phyloP scores from a whole-genome alignment of 148 eudicot genomes.

The Camellia japonica region DNA sequence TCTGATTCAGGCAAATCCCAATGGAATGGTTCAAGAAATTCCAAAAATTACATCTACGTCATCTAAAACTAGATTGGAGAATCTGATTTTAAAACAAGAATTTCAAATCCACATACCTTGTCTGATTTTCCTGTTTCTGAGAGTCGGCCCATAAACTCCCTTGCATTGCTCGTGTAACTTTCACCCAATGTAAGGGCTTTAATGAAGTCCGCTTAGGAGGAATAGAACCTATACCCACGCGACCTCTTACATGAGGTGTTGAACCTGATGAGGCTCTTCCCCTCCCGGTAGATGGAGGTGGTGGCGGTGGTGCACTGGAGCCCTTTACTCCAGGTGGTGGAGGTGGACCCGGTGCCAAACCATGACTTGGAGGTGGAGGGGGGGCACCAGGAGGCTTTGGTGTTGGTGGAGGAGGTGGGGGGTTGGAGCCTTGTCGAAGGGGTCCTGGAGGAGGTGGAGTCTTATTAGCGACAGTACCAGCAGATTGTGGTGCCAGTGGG shows the following conservation, averaged over 20 bases:
- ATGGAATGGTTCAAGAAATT: neutral
- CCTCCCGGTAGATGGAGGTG: constrained; percentile 64
- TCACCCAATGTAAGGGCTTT: constrained; percentile 94
- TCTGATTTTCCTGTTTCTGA: constrained; percentile 74
- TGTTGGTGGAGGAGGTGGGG: constrained; percentile 46
- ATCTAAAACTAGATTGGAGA: neutral
- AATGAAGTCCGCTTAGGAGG: constrained; percentile 70
- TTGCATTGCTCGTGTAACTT: constrained; percentile 90
- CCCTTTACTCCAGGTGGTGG: constrained; percentile 60
- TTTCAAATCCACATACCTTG: constrained; percentile 52
- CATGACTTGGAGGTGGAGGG: constrained; percentile 50
- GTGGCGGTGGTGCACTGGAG: constrained; percentile 57
- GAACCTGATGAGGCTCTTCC: constrained; percentile 45
- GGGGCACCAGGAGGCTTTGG: constrained; percentile 47
- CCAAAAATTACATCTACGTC: neutral
- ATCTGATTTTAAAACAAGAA: neutral
- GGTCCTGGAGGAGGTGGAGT: constrained; percentile 62
- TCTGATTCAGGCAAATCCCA: constrained; percentile 1
- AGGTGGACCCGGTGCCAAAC: constrained; percentile 59
- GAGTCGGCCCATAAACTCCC: constrained; percentile 99
- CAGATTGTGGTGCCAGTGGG: constrained; percentile 18
- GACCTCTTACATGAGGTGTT: constrained; percentile 52
- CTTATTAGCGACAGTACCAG: neutral
- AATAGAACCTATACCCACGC: constrained; percentile 43
- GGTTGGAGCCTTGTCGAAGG: constrained; percentile 34